Base-by-base conservation (phyloP, 192 early-diverging fungal species). In the Coemansia sp. region DNA sequence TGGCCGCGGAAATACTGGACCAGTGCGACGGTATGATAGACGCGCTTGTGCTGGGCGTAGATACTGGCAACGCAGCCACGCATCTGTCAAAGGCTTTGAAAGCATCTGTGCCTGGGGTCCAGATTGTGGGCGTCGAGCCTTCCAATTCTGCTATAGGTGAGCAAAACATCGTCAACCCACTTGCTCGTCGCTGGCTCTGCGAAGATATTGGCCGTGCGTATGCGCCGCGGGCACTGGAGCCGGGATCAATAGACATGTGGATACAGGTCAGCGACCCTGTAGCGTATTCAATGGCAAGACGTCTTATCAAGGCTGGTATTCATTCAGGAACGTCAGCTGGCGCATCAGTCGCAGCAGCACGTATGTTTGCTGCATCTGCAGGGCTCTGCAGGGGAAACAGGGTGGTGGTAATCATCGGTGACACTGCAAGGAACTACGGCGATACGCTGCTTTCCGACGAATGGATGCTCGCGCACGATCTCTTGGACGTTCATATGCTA, bases 391-490 rank as follows among this genome's bases (percentile, higher is more conserved):
- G 63, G 11, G 66, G 56, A 2, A 71, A 63, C 16, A 75, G 85
- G 0, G 66, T 88, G 6, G 64, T 86, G 12, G 86, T 85, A 1
- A 80, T 91, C 42, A 60, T 92, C 32, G 88, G 86, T 60, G 89
- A 92, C 63, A 85, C 86, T 25, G 88, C 87, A 16, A 80, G 89
- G 33, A 90, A 89, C 77, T 92, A 91, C 68, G 64, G 68, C 32
- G 85, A 86, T 5, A 91, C 89, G 18, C 68, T 92, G 56, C 71
- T 92, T 6, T 87, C 86, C 1, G 89, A 90, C 64, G 90, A 92
- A 45, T 93, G 92, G 92, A 77, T 93, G 55, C 73, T 93, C 50
- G 87, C 87, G 22, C 88, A 93, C 68, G 89, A 89, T 56, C 61
- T 93, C 17, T 80, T 90, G 66, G 90, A 92, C 58, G 84, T 86